Base-by-base conservation (phyloP, 805 yeast genomes). In the Komagataella ulmi region DNA sequence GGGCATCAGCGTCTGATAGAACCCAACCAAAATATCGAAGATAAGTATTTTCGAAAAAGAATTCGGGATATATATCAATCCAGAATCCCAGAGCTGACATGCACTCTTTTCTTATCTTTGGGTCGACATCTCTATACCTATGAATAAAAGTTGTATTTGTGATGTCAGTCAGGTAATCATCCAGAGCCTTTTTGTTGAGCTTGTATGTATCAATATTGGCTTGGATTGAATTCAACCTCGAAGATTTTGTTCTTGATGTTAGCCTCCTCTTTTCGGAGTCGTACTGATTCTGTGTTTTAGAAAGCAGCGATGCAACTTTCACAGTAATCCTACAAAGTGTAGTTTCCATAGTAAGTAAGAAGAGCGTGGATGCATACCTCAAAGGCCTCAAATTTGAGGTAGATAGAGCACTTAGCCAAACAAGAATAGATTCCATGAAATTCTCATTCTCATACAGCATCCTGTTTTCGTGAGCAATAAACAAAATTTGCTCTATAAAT, bases 21-120 rank as follows among this genome's bases (percentile, higher is more conserved):
- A 87, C 70, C 95, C 95, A 85, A 3, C 96, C 96, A 59, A 85
- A 74, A 63, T 85, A 87, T 55, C 89, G 76, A 55, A 88, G 71
- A 59, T 81, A 87, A 1, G 81, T 70, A 10, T 83, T 81, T 54
- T 80, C 85, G 56, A 85, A 75, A 59, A 85, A 88, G 51, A 72
- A 67, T 53, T 84, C 89, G 0, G 96, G 95, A 54, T 76, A 76
- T 6, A 67, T 61, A n/a, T 75, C 72, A 67, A 87, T 85, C 87
- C 95, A 85, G 17, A 65, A 69, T n/a, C 88, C 80, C 50, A 89
- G 68, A 43, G 75, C 72, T 7, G 63, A 58, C 58, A 87, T 70
- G 51, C 96, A 84, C 53, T 83, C 88, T 30, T 76, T 74, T 57
- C 97, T 74, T 43, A 90, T 85, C 5, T 64, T 62, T 5, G 82